Percentiles rank a stretch among this genome's conserved stretches.
Evolutionary conservation across 768 basidiomycete genomes (phyloP).

Genomic region (Naganishia kalamii): DNA sequence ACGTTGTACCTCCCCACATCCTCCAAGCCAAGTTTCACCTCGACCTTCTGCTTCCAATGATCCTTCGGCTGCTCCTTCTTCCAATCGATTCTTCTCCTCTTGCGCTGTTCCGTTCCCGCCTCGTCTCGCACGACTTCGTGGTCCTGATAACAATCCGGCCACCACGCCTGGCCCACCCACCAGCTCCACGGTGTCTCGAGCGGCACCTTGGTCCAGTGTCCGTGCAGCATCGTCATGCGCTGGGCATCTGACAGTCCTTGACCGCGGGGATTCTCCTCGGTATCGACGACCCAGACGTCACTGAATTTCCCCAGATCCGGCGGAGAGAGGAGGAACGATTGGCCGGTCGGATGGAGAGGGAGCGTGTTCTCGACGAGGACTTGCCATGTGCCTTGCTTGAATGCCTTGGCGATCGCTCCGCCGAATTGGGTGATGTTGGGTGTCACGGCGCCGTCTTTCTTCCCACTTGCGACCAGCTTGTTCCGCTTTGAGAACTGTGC

Average conservation of each 20-base stretch:
- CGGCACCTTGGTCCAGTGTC: slow-evolving; percentile 3
- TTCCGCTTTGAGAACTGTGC: background rate
- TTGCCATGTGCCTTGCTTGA: slow-evolving; percentile 14
- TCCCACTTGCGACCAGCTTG: background rate
- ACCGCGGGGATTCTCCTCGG: background rate
- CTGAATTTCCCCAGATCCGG: slow-evolving; percentile 18
- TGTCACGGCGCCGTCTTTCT: background rate
- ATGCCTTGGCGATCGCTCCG: slow-evolving; percentile 5
- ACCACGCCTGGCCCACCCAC: slow-evolving; percentile 44
- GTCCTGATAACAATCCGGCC: slow-evolving; percentile 34
- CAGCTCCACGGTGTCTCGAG: slow-evolving; percentile 30
- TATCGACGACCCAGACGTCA: slow-evolving; percentile 7
- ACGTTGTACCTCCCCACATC: slow-evolving; percentile 28
- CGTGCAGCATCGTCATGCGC: background rate
- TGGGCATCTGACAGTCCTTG: background rate
- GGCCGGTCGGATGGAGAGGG: slow-evolving; percentile 10
- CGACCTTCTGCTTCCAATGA: slow-evolving; percentile 27
- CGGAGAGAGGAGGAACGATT: slow-evolving; percentile 1
- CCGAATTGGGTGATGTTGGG: slow-evolving; percentile 1
- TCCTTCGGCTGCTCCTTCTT: slow-evolving; percentile 21
- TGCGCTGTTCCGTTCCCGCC: slow-evolving; percentile 2
- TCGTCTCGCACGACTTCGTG: slow-evolving; percentile 2
- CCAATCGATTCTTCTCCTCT: slow-evolving; percentile 15
- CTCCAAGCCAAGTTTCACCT: slow-evolving; percentile 36
- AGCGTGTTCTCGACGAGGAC: slow-evolving; percentile 7